Evolutionary conservation across 2,329 filamentous ascomycete genomes (phyloP).

Genomic region (Fusarium neocosmosporiellum): DNA sequence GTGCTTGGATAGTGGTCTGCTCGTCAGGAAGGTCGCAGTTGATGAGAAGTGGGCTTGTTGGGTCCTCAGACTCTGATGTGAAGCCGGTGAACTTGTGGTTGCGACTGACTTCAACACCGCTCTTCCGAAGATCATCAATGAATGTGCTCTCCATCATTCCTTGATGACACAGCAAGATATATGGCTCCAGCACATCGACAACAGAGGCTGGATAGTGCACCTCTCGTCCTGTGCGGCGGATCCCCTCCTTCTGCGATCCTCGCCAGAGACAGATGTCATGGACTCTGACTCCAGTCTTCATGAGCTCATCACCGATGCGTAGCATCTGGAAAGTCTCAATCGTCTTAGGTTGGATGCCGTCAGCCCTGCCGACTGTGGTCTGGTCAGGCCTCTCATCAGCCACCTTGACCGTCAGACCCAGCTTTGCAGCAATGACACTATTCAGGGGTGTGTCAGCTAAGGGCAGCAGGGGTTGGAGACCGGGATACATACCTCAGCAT

Average conservation of each 20-base stretch:
- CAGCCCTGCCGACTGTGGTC: conserved; percentile 74
- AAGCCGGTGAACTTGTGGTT: conserved; percentile 71
- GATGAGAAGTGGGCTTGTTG: conserved; percentile 55
- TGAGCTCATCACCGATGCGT: conserved; percentile 71
- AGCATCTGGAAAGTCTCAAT: conserved; percentile 81
- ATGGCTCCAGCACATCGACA: conserved; percentile 66
- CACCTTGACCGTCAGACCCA: conserved; percentile 70
- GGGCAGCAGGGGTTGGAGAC: background rate
- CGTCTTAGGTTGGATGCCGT: conserved; percentile 80
- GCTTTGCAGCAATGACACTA: conserved; percentile 33
- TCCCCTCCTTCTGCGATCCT: conserved; percentile 57
- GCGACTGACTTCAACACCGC: conserved; percentile 70
- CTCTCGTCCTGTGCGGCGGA: conserved; percentile 71
- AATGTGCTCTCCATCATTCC: conserved; percentile 79
- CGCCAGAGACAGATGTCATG: conserved; percentile 81
- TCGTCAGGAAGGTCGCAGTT: conserved; percentile 59
- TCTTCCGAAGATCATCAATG: conserved; percentile 72
- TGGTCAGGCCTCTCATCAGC: conserved; percentile 75
- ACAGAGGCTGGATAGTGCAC: conserved; percentile 71
- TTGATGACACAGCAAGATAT: conserved; percentile 72
- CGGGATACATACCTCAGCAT: conserved; percentile 54
- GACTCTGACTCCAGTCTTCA: conserved; percentile 74
- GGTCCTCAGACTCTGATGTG: conserved; percentile 48
- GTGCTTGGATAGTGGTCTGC: conserved; percentile 62
- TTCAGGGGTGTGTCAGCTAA: background rate